These are phyloP conservation scores for Oryza rufipogon DNA, from an alignment of 176 grass and related monocot genomes.

Conservation along the genomic window DNA sequence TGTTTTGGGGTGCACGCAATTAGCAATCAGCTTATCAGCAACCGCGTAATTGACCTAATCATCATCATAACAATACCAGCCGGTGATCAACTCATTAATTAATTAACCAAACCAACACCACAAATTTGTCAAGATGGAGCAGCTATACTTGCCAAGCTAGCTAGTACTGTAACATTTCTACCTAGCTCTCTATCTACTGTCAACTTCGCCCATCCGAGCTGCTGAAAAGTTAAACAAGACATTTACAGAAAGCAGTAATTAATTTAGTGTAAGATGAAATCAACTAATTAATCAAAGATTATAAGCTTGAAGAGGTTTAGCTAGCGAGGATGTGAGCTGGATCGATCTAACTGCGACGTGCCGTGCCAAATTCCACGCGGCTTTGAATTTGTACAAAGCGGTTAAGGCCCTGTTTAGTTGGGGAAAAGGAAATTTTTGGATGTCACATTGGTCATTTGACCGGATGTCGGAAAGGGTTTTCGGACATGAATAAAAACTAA, in stretches of 20 bases:
- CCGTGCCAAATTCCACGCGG: not conserved
- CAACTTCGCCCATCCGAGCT: not conserved
- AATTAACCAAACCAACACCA: not conserved
- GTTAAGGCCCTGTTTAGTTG: too few species aligned
- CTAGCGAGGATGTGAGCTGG: not conserved
- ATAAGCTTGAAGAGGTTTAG: not conserved
- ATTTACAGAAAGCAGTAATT: not conserved
- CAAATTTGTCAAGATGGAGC: not conserved
- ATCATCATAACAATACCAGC: not conserved
- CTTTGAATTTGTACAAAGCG: not conserved
- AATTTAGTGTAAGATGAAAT: not conserved
- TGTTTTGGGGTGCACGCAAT: constrained; percentile 5
- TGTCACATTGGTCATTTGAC: too few species aligned
- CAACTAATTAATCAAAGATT: too few species aligned
- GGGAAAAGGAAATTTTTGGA: too few species aligned
- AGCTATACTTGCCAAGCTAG: not conserved
- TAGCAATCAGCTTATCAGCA: not conserved
- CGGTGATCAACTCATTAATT: not conserved
- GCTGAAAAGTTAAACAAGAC: not conserved
- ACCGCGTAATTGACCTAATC: constrained; percentile 1
- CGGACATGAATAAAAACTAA: too few species aligned
- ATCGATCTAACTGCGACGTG: not conserved
- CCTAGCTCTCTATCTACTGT: not conserved
- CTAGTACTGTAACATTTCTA: not conserved
- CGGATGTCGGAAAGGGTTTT: too few species aligned